Base-by-base conservation (phyloP, 768 basidiomycete species). In the Boletus eberwhitei region DNA sequence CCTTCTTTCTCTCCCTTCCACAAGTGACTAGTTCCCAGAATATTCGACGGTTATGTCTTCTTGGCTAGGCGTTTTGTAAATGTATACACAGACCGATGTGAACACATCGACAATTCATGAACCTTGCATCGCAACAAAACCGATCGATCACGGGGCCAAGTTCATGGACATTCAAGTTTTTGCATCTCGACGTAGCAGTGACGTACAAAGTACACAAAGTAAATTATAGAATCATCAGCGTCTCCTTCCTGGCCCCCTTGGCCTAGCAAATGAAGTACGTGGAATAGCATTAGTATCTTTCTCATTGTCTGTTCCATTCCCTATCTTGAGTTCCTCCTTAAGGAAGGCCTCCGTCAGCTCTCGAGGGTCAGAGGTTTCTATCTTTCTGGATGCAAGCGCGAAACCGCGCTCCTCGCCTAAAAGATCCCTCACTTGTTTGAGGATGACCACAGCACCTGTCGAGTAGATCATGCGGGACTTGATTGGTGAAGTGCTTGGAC, bases 391-490 rank as follows among this genome's bases (percentile, higher is more conserved):
- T 3, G 78, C 76, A 13, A 85, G 56, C 22, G 61, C 55, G 9
- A 76, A 71, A 26, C 73, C 74, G 17, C 75, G 73, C 47, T 71
- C 72, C 14, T 71, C 77, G 48, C 72, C 71, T 57, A 83, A 75
- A 2, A 86, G 64, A 5, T 70, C 72, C 57, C 84, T 85, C 32
- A 81, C 84, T 8, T 79, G 72, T 48, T 77, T 75, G 62, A 81
- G 86, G 8, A 87, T 77, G 19, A 79, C 69, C 11, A 76, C 62
- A 12, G 82, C 81, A 9, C 84, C 85, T 2, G 87, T 85, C 0
- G 93, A 91, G 72, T 95, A 96, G 35, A 97, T 67, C 90, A 98
- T 94, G 41, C 93, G 81, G 57, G 86, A 77, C 64, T 91, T 92
- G 72, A 97, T 79, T 1, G 90, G 88, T 7, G 89, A 91, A 14